phyloP scores from a whole-genome alignment of 2,329 filamentous ascomycete species.

The Tolypocladium ophioglossoides region DNA sequence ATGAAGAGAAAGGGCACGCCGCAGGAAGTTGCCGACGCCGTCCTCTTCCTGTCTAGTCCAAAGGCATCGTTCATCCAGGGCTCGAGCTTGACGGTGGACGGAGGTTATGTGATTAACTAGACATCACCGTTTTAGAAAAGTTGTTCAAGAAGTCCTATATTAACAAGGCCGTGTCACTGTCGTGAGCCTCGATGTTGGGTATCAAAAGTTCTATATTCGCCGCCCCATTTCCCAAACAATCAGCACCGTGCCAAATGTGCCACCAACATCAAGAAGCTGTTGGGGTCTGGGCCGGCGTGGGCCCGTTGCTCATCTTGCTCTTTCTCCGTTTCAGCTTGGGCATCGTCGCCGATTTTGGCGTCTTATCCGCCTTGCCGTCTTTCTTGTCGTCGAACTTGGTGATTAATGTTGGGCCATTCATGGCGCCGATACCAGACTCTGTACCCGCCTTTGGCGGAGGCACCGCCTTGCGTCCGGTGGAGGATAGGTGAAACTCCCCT shows the following conservation, averaged over 20 bases:
- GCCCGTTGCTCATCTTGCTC: constrained; percentile 30
- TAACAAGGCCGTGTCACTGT: not conserved
- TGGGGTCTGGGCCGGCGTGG: constrained; percentile 19
- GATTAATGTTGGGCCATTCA: constrained; percentile 25
- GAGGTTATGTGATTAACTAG: constrained; percentile 28
- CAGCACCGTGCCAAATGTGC: not conserved
- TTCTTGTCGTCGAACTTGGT: constrained; percentile 35
- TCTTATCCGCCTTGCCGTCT: constrained; percentile 34
- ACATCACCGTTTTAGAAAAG: not conserved
- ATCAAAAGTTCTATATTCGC: not conserved
- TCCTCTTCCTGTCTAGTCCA: constrained; percentile 31
- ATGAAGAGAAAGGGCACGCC: constrained; percentile 29
- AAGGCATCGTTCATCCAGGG: constrained; percentile 30
- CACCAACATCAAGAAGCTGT: constrained; percentile 9
- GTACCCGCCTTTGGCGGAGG: constrained; percentile 19
- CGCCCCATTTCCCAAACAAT: not conserved
- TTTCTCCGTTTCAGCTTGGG: constrained; percentile 37
- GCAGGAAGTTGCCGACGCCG: constrained; percentile 34
- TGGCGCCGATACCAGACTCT: constrained; percentile 21
- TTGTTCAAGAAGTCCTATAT: not conserved
- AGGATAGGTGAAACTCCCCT: constrained; percentile 54
- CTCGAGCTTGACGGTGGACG: constrained; percentile 29
- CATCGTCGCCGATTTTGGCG: constrained; percentile 27
- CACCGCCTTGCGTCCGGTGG: constrained; percentile 42
- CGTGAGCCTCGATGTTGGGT: not conserved